Evolutionary conservation across 768 basidiomycete species (phyloP).

Genomic region (Coprinopsis strossmayeri): DNA sequence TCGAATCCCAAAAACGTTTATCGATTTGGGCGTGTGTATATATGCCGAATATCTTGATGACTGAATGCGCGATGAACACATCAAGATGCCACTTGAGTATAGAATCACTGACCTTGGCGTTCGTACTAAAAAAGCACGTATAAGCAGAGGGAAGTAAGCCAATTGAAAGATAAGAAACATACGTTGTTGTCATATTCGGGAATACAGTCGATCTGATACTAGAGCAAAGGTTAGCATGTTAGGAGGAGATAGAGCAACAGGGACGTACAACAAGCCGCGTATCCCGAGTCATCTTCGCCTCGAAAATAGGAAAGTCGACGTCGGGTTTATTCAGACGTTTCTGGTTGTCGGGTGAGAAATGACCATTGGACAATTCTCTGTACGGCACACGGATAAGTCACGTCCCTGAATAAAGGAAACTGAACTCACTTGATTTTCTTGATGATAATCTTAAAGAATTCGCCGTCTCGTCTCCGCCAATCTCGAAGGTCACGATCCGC

Average conservation of each 20-base stretch:
- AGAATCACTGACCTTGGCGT: constrained; percentile 20
- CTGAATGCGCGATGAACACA: constrained; percentile 11
- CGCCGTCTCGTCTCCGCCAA: constrained; percentile 34
- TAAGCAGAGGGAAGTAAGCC: neutral
- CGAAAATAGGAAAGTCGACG: constrained; percentile 51
- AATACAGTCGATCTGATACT: constrained; percentile 47
- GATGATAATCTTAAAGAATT: constrained; percentile 45
- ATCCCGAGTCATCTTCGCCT: constrained; percentile 60
- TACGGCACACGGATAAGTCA: neutral
- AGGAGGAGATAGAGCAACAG: neutral
- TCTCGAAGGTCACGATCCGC: constrained; percentile 46
- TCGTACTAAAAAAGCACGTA: constrained; percentile 17
- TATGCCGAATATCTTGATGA: constrained; percentile 30
- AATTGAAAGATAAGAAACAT: neutral
- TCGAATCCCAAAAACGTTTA: constrained; percentile 30
- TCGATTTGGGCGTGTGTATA: constrained; percentile 35
- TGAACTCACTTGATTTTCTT: constrained; percentile 60
- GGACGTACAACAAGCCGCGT: constrained; percentile 41
- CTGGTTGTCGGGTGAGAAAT: constrained; percentile 65
- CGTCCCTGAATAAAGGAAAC: neutral
- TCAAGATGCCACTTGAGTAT: neutral
- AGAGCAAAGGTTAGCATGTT: neutral
- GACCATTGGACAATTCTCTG: constrained; percentile 64
- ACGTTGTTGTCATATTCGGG: constrained; percentile 28
- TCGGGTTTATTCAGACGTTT: constrained; percentile 43